phyloP scores from a whole-genome alignment of 2,329 filamentous ascomycete species.

The Chrysoporthe cubensis region DNA sequence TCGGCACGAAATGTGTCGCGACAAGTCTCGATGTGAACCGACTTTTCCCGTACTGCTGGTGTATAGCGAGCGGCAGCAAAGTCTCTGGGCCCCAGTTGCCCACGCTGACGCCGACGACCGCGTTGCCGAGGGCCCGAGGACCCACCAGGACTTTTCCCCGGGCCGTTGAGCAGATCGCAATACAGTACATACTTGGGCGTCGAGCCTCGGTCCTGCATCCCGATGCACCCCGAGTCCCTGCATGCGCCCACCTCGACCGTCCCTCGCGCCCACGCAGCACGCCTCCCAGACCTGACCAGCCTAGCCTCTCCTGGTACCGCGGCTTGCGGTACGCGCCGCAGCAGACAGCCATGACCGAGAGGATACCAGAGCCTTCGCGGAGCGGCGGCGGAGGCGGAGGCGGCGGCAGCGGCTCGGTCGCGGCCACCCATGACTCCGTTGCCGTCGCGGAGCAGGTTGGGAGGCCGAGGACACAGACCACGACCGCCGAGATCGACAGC shows the following conservation, averaged over 20 bases:
- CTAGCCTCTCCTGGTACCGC: background rate
- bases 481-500: constrained; percentile 62
- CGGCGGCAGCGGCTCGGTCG: background rate
- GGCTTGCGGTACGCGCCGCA: background rate
- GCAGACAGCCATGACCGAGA: constrained; percentile 16
- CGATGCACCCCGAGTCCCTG: background rate
- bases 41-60: background rate
- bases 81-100: background rate
- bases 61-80: background rate
- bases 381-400: background rate
- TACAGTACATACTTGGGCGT: too few relatives aligned
- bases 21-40: background rate
- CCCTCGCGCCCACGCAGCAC: background rate
- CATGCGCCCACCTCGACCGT: background rate
- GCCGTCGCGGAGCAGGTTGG: constrained; percentile 25
- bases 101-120: too few relatives aligned
- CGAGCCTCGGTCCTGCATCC: background rate
- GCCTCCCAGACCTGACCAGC: background rate
- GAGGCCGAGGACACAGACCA: constrained; percentile 48
- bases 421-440: constrained; percentile 15
- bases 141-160: background rate
- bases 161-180: background rate
- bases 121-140: background rate
- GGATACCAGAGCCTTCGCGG: constrained; percentile 8
- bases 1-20: background rate